Conservation (phyloP, 2,329 filamentous ascomycete genomes). For the Nemania serpens region DNA sequence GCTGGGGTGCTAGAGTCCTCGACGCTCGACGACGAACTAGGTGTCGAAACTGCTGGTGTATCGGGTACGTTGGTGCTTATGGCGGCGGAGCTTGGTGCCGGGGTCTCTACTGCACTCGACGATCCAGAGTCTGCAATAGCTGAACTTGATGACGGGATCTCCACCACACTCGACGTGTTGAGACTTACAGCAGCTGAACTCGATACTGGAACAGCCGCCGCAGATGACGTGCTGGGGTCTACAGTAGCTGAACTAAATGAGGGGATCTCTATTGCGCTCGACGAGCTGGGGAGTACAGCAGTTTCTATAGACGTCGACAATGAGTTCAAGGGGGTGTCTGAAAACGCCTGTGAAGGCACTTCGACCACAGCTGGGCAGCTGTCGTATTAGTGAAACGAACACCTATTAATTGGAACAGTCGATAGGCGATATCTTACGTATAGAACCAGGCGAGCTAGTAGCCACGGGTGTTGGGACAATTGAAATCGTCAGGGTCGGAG, state of each 20-base stretch:
- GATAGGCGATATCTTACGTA: neutral
- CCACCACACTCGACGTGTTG: neutral
- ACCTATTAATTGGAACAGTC: too few relatives aligned
- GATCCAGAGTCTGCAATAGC: constrained; percentile 1
- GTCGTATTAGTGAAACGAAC: neutral
- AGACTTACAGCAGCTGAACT: too few relatives aligned
- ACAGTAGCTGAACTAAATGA: constrained; percentile 1
- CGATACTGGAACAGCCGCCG: neutral
- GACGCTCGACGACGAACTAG: constrained; percentile 1
- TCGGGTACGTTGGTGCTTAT: too few relatives aligned
- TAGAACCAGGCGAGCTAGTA: constrained; percentile 3
- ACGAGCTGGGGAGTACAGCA: constrained; percentile 14
- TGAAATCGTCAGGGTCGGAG: constrained; percentile 9
- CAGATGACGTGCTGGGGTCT: neutral
- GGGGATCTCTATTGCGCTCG: neutral
- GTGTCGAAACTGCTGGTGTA: neutral
- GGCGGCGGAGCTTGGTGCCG: too few relatives aligned
- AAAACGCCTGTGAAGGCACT: constrained; percentile 3
- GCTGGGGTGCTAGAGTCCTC: constrained; percentile 3
- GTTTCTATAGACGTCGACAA: constrained; percentile 18
- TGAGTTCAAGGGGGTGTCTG: neutral
- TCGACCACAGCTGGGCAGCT: neutral
- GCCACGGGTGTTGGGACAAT: neutral
- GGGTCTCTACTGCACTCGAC: neutral
- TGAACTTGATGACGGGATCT: neutral